A percentile compares a stretch with the other conserved stretches of the same genome.
Evolutionary conservation across 345 rosid genomes (phyloP).

Genomic region (Camelina hispida): DNA sequence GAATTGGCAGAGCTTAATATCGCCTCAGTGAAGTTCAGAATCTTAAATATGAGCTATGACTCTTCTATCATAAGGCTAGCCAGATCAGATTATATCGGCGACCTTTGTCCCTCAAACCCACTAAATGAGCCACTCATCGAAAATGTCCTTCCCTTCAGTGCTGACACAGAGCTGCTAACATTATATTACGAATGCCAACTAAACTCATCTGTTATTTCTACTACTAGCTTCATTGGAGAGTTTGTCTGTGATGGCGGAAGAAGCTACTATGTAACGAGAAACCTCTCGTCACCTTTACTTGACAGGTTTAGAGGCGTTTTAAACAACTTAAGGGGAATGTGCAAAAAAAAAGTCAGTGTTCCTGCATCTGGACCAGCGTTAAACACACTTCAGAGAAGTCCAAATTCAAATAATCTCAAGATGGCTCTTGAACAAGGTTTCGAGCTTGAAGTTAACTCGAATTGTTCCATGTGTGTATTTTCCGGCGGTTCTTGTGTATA

Average conservation of each 20-base stretch:
- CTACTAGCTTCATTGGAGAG: not conserved
- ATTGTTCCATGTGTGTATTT: not conserved
- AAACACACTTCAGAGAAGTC: not conserved
- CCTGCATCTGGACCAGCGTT: not conserved
- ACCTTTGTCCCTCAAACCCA: not conserved
- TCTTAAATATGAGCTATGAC: not conserved
- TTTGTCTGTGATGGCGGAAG: not conserved
- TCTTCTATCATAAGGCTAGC: not conserved
- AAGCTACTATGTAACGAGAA: not conserved
- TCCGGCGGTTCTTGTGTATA: constrained; percentile 2
- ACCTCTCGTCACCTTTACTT: not conserved
- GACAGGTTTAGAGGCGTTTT: not conserved
- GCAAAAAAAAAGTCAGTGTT: not conserved
- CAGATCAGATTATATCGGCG: not conserved
- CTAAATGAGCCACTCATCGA: not conserved
- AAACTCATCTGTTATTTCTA: not conserved
- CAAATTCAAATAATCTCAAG: not conserved
- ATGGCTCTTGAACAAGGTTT: not conserved
- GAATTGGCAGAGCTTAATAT: not conserved
- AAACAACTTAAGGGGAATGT: not conserved
- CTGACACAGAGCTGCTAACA: not conserved
- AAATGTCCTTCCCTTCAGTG: not conserved
- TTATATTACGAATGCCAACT: not conserved
- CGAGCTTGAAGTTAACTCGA: not conserved
- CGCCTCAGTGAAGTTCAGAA: not conserved